Conservation (phyloP, 2,329 filamentous ascomycete genomes). For the Trichophyton simii region DNA sequence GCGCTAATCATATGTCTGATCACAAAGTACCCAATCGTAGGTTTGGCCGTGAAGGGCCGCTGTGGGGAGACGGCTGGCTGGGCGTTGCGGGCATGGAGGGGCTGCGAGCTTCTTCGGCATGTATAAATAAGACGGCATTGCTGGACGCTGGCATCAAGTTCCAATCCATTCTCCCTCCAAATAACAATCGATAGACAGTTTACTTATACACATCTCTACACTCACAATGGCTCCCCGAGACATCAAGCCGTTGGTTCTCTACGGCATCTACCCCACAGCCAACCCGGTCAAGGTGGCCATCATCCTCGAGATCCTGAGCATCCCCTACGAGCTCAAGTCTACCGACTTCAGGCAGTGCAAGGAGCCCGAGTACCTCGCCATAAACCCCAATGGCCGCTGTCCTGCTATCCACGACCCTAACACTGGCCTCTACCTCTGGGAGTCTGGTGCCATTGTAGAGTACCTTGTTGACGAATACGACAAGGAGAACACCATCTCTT, state of each 20-base stretch:
- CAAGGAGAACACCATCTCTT: constrained; percentile 27
- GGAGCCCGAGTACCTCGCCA: constrained; percentile 5
- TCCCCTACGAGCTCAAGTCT: constrained; percentile 4
- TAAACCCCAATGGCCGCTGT: constrained; percentile 36
- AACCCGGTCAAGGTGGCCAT: constrained; percentile 6
- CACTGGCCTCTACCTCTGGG: constrained; percentile 28
- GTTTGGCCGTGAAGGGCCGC: background rate
- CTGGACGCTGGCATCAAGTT: background rate
- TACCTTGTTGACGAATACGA: constrained; percentile 33
- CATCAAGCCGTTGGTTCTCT: constrained; percentile 14
- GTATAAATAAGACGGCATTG: background rate
- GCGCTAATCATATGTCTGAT: background rate
- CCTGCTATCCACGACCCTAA: constrained; percentile 30
- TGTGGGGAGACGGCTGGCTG: background rate
- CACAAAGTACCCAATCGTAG: background rate
- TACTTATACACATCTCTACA: background rate
- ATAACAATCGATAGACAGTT: background rate
- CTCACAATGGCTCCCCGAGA: background rate
- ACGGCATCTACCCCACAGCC: constrained; percentile 5
- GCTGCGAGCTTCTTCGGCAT: background rate
- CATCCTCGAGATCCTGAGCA: background rate
- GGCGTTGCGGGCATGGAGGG: background rate
- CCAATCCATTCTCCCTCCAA: background rate
- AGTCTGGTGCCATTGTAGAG: constrained; percentile 30
- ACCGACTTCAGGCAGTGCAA: constrained; percentile 2